Percentiles rank a stretch among this genome's conserved stretches.
Conservation (phyloP, 2,329 filamentous ascomycete genomes). For the Fusarium tjaetaba region DNA sequence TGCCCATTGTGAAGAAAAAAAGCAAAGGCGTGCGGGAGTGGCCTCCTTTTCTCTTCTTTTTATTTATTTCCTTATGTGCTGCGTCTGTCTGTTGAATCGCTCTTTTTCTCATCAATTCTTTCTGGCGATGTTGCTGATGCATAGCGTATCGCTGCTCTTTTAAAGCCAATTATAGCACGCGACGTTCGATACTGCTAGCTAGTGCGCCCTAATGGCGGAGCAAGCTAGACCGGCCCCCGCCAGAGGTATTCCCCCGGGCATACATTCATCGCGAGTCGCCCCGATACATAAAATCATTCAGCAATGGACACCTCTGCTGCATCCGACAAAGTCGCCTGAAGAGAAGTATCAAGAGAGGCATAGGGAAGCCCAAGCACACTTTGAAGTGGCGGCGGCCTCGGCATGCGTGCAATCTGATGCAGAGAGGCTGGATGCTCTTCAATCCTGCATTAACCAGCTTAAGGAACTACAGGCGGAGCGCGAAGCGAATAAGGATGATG, state of each 20-base stretch:
- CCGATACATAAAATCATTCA: neutral
- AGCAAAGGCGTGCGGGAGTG: neutral
- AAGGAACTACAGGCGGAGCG: rapidly evolving
- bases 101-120: no score
- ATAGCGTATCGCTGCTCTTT: neutral
- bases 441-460: neutral
- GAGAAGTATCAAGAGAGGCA: neutral
- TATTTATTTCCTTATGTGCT: rapidly evolving
- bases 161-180: no score
- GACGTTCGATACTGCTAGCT: neutral
- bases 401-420: rapidly evolving
- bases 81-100: rapidly evolving
- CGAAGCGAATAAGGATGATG: neutral
- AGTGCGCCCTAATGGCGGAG: neutral
- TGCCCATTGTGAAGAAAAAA: neutral
- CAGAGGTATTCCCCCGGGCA: no score
- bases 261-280: neutral
- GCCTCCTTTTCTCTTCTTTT: neutral
- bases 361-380: neutral
- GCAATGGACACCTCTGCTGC: neutral
- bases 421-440: neutral
- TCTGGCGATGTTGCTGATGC: no score
- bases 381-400: neutral
- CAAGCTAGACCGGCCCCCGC: neutral
- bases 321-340: neutral